Evolutionary conservation across 2,329 filamentous ascomycete species (phyloP), one percentile per base, ranked within the genome.

Genomic region (Ophiocordyceps camponoti-rufipedis): DNA sequence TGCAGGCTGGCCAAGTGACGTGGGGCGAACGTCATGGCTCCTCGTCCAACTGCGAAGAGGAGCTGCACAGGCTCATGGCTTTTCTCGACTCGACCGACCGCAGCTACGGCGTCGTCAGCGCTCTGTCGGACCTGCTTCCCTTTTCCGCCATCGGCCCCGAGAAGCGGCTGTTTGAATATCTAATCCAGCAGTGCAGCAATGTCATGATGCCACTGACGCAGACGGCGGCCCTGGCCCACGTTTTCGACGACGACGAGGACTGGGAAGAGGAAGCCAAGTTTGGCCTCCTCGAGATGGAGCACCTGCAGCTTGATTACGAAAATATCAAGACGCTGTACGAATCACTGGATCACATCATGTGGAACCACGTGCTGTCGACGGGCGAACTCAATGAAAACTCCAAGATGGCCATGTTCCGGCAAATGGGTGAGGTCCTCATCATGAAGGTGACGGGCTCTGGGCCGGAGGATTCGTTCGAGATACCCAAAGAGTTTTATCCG

Each of bases 21-120:
- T 63, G 55, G 56, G 57, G 54, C 5, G 54, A 57, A 11, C 51
- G 45, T 16, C 43, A 47, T 28, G 59, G 56, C 32, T 45, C 52
- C 31, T 58, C 56, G 43, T 57, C 66, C 12, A 57, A 64, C 16
- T 63, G 74, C 47, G 58, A 62, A 44, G 65, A 75, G 23, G 77
- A 80, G 55, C 51, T 79, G 2, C 76, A 80, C 51, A 72, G 77
- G 13, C 56, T 81, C 5, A 69, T 81, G 62, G 76, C 75, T 10
- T 80, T 81, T 49, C 64, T 81, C 3, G 76, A 80, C 47, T 62
- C 58, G 10, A 77, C 75, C 0, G 71, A 79, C 28, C 67, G 78
- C 41, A 71, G 69, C 41, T 79, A 78, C 50, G 77, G 72, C 13
- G 72, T 70, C 0, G 68, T 67, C 19, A 71, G 74, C 46, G 59